Evolutionary conservation across 1,139 yeast species (phyloP).

Genomic region (Geotrichum histeridarum): DNA sequence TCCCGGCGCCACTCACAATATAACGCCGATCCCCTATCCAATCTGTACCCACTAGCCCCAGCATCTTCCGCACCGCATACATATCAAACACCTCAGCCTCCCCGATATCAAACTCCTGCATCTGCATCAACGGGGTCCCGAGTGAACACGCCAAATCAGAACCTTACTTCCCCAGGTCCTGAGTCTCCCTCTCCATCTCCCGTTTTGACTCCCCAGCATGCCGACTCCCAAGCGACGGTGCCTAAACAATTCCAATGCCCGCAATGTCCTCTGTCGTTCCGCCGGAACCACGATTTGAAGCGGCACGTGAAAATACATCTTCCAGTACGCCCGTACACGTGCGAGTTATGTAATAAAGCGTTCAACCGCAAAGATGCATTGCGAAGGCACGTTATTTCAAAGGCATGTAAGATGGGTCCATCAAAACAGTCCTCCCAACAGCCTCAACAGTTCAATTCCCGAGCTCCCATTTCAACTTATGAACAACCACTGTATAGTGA

Average conservation of each 20-base stretch:
- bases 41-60: too few relatives aligned
- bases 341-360: conserved; percentile 71
- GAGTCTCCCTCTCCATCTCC: background rate
- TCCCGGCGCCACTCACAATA: too few relatives aligned
- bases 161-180: background rate
- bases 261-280: conserved; percentile 43
- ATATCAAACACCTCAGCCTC: too few relatives aligned
- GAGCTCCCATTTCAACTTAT: background rate
- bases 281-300: conserved; percentile 59
- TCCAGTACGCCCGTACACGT: conserved; percentile 53
- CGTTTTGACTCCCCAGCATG: background rate
- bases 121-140: too few relatives aligned
- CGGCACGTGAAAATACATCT: conserved; percentile 61
- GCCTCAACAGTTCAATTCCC: background rate
- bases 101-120: too few relatives aligned
- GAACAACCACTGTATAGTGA: too few relatives aligned
- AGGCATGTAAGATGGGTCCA: conserved; percentile 18
- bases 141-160: too few relatives aligned
- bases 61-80: too few relatives aligned
- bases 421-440: background rate
- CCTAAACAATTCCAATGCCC: conserved; percentile 27
- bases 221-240: too few relatives aligned
- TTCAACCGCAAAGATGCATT: conserved; percentile 79
- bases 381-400: conserved; percentile 29
- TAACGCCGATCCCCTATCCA: too few relatives aligned